Evolutionary conservation across 2,329 filamentous ascomycete genomes (phyloP), one percentile per base, ranked within the genome.

Genomic region (Arthrobotrys sphaeroides): DNA sequence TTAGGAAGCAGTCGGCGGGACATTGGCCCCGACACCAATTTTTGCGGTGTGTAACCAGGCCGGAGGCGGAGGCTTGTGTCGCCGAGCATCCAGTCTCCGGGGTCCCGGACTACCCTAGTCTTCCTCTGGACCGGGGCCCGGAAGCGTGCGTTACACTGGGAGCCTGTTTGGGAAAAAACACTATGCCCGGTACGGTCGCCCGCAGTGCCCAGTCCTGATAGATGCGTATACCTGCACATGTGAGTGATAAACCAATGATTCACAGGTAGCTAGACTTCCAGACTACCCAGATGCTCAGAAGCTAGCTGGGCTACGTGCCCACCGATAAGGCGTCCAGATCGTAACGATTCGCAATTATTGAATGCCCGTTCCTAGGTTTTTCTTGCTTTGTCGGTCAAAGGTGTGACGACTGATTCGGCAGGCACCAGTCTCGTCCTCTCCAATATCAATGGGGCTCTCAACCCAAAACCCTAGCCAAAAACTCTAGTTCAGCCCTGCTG

Each of bases 401-500:
- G 64, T 75, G 64, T 59, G 60, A 68, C 72, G 45, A 55, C 51
- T n/a, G 69, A 75, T 59, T 68, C 49, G 72, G 72, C 72, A 75
- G 57, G 72, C 72, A 65, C 43, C 38, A 64, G 67, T 75, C 62
- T 42, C 13, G 45, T 65, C 60, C 31, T 31, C 36, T 69, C 55
- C 45, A 69, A 64, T 65, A 49, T 67, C 10, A 60, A 64, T 68
- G 47, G 64, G 51, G 51, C 51, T 55, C 51, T 55, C 51, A 55
- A 55, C 51, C n/a, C 51, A 36, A 55, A 55, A 55, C 22, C 62
- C 70, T 42, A 72, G 57, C 45, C 40, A 65, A 67, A n/a, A 75
- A 67, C 61, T 68, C 53, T 66, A 60, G 72, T 75, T 75, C 72
- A 75, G 72, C 72, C 72, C 72, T 75, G 72, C 70, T 67, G 55